Evolutionary conservation across 2,329 filamentous ascomycete genomes (phyloP).

Genomic region (Colletotrichum cereale): DNA sequence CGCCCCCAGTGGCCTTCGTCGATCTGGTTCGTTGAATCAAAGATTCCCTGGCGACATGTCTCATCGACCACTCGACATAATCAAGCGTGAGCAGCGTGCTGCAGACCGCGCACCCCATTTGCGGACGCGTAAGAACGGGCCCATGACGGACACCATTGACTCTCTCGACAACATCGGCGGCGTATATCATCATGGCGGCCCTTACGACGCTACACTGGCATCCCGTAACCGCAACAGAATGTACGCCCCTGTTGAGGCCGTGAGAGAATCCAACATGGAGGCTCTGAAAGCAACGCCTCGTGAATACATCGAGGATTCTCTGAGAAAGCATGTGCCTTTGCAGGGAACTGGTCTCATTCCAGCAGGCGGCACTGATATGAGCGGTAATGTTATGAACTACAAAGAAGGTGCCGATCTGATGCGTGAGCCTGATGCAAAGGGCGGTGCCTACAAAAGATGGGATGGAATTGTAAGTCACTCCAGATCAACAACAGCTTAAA

Average conservation of each 20-base stretch:
- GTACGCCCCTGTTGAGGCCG: constrained; percentile 81
- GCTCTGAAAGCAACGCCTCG: constrained; percentile 84
- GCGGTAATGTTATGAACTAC: constrained; percentile 81
- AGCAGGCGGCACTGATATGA: constrained; percentile 75
- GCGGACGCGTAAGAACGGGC: constrained; percentile 72
- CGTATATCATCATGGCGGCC: constrained; percentile 89
- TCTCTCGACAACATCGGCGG: constrained; percentile 76
- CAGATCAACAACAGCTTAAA: not conserved
- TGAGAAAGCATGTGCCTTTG: constrained; percentile 80
- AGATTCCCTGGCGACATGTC: constrained; percentile 75
- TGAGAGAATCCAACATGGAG: constrained; percentile 78
- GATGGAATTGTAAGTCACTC: constrained; percentile 74
- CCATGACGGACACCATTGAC: constrained; percentile 84
- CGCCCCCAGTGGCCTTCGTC: constrained; percentile 39
- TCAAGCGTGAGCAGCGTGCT: constrained; percentile 71
- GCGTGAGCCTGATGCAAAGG: constrained; percentile 75
- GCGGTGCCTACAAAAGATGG: constrained; percentile 84
- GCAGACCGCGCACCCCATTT: constrained; percentile 77
- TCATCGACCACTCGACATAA: constrained; percentile 74
- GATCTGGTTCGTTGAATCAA: constrained; percentile 62
- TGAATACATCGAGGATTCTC: constrained; percentile 81
- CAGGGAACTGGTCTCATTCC: constrained; percentile 85
- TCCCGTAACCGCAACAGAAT: constrained; percentile 76
- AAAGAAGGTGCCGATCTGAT: constrained; percentile 90
- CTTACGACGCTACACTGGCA: constrained; percentile 85